Conservation (phyloP, 306 rosid genomes). For the Senna tora region DNA sequence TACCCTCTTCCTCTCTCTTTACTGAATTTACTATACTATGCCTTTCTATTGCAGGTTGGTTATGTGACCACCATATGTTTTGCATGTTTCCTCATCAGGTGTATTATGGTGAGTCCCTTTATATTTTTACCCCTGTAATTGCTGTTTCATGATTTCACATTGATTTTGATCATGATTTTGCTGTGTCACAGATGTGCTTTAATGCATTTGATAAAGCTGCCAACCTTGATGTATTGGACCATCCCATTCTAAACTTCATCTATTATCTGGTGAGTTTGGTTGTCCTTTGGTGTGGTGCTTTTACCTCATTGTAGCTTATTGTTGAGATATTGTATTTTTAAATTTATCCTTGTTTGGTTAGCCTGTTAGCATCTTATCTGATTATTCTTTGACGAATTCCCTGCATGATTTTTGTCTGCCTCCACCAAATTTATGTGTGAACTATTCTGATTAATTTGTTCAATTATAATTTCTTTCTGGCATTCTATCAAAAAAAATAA, state of each 20-base stretch:
- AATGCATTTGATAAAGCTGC: conserved; percentile 83
- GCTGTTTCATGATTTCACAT: conserved; percentile 22
- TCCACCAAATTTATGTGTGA: background rate
- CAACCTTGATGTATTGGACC: conserved; percentile 89
- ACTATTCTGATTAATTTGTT: background rate
- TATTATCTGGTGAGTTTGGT: conserved; percentile 78
- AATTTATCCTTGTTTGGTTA: conserved; percentile 11
- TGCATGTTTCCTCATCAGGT: conserved; percentile 91
- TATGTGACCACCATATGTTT: conserved; percentile 97
- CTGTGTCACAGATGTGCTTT: conserved; percentile 75
- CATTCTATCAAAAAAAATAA: too few relatives aligned
- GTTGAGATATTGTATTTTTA: conserved; percentile 23
- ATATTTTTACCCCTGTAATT: background rate
- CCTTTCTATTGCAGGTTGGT: conserved; percentile 76
- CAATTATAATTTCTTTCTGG: background rate
- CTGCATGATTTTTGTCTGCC: conserved; percentile 17
- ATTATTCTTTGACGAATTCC: conserved; percentile 7
- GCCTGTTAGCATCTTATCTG: background rate
- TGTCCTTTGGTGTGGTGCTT: conserved; percentile 9
- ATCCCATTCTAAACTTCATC: conserved; percentile 83
- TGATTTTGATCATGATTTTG: conserved; percentile 31
- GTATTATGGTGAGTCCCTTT: conserved; percentile 77
- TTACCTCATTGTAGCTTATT: conserved; percentile 11
- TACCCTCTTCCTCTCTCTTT: background rate
- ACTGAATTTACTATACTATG: conserved; percentile 1